These are phyloP conservation scores for Ammopiptanthus mongolicus DNA, from an alignment of 306 rosid genomes.

Conservation along the genomic window DNA sequence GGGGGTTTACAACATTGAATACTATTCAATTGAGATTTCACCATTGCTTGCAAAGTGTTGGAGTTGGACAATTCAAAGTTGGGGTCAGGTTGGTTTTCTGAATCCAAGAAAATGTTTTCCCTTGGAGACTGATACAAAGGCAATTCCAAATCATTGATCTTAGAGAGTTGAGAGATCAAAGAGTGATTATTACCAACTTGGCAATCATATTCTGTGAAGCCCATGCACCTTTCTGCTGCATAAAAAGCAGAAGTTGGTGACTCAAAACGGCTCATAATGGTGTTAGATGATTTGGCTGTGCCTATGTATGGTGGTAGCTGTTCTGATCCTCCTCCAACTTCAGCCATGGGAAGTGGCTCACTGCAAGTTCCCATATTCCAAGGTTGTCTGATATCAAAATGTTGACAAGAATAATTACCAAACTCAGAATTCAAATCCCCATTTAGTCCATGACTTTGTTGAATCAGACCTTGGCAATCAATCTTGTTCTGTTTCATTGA, in stretches of 20 bases:
- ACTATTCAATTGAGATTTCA: constrained; percentile 38
- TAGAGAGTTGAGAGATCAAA: constrained; percentile 24
- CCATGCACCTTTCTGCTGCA: constrained; percentile 78
- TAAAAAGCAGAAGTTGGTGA: constrained; percentile 71
- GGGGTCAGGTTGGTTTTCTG: constrained; percentile 33
- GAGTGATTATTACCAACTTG: constrained; percentile 31
- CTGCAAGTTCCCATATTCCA: constrained; percentile 44
- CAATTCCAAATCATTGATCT: constrained; percentile 35
- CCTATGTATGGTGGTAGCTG: constrained; percentile 22
- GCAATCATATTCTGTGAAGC: constrained; percentile 46
- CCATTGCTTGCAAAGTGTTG: constrained; percentile 60
- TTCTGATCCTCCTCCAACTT: constrained; percentile 27
- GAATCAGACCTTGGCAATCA: constrained; percentile 36
- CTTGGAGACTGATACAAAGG: constrained; percentile 46
- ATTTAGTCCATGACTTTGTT: constrained; percentile 35
- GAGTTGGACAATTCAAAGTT: constrained; percentile 42
- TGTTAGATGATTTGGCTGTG: constrained; percentile 26
- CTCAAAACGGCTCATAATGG: constrained; percentile 60
- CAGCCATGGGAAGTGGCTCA: constrained; percentile 37
- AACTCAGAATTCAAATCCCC: constrained; percentile 35
- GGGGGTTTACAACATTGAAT: constrained; percentile 26
- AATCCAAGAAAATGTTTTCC: constrained; percentile 29
- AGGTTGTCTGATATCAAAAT: constrained; percentile 28
- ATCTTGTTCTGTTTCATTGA: constrained; percentile 52
- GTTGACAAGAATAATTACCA: constrained; percentile 25